Percentiles rank a stretch among this genome's conserved stretches.
Evolutionary conservation across 2,329 filamentous ascomycete species (phyloP).

Genomic region (Penicillium sp.): DNA sequence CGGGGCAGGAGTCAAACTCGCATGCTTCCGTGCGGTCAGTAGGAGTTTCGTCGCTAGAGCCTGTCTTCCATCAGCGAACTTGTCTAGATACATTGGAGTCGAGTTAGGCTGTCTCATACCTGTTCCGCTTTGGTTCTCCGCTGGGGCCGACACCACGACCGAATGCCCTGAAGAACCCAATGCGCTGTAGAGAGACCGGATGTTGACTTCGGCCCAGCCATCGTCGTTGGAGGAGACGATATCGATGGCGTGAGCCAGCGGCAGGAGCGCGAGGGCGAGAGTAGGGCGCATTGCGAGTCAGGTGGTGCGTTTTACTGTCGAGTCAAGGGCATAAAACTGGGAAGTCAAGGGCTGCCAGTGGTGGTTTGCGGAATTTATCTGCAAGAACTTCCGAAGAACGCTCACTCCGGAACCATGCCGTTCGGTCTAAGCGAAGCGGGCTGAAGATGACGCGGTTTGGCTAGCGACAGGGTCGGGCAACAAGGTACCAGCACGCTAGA

Average conservation of each 20-base stretch:
- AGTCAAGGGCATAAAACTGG: neutral
- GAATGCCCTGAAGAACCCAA: conserved; percentile 62
- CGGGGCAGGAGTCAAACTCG: conserved; percentile 65
- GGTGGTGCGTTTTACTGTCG: neutral
- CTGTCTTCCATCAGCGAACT: conserved; percentile 41
- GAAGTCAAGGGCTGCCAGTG: neutral
- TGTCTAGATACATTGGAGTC: neutral
- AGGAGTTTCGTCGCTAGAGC: conserved; percentile 58
- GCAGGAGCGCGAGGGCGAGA: conserved; percentile 27
- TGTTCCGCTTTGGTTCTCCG: conserved; percentile 68
- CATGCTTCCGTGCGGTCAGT: conserved; percentile 57
- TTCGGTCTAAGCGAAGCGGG: neutral
- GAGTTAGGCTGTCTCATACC: conserved; percentile 45
- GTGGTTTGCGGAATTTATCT: conserved; percentile 15
- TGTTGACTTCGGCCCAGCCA: conserved; percentile 73
- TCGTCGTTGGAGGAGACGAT: conserved; percentile 73
- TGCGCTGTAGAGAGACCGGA: conserved; percentile 63
- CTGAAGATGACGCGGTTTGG: neutral
- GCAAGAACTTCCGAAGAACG: neutral
- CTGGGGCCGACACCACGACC: conserved; percentile 68
- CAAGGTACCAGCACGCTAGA: neutral
- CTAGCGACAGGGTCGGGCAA: neutral
- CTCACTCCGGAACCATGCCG: neutral
- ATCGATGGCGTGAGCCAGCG: conserved; percentile 47
- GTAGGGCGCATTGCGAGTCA: conserved; percentile 30